Evolutionary conservation across 2,329 filamentous ascomycete species (phyloP).

Genomic region (Diaporthe aspalathi): DNA sequence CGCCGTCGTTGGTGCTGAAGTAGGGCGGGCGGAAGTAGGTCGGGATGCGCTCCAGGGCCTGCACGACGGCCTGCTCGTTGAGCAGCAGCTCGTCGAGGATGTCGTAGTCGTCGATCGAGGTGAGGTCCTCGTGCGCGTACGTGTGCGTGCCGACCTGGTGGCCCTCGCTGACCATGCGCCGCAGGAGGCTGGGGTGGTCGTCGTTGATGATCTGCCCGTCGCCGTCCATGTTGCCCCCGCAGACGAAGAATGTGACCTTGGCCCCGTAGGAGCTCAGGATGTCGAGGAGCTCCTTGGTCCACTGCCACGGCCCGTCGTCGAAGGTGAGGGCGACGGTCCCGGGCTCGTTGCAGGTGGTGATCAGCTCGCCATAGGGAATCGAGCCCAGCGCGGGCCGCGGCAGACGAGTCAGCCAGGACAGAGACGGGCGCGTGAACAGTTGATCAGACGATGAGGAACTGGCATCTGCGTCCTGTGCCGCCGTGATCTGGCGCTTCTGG

Average conservation of each 20-base stretch:
- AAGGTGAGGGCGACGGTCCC: conserved; percentile 75
- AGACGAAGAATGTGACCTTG: conserved; percentile 77
- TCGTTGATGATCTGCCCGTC: conserved; percentile 34
- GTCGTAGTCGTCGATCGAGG: conserved; percentile 48
- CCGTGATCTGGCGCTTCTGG: not conserved
- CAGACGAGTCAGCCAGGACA: conserved; percentile 49
- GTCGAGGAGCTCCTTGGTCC: conserved; percentile 71
- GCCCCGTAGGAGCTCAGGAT: conserved; percentile 68
- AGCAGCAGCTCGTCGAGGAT: conserved; percentile 55
- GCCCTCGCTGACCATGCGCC: conserved; percentile 57
- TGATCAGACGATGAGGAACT: not conserved
- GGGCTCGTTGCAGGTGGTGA: conserved; percentile 66
- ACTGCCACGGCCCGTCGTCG: conserved; percentile 73
- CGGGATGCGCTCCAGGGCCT: conserved; percentile 57
- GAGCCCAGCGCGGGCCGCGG: conserved; percentile 64
- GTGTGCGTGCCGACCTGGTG: conserved; percentile 63
- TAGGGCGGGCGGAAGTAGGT: conserved; percentile 44
- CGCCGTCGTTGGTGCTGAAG: conserved; percentile 23
- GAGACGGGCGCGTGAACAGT: conserved; percentile 3
- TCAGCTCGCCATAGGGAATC: conserved; percentile 66
- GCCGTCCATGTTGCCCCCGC: conserved; percentile 59
- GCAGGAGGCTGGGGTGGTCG: conserved; percentile 47
- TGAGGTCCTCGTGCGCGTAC: conserved; percentile 58
- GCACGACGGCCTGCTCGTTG: conserved; percentile 58
- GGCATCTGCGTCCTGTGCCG: not conserved